Evolutionary conservation across 2,329 filamentous ascomycete species (phyloP).

Genomic region (Trichoderma sp.): DNA sequence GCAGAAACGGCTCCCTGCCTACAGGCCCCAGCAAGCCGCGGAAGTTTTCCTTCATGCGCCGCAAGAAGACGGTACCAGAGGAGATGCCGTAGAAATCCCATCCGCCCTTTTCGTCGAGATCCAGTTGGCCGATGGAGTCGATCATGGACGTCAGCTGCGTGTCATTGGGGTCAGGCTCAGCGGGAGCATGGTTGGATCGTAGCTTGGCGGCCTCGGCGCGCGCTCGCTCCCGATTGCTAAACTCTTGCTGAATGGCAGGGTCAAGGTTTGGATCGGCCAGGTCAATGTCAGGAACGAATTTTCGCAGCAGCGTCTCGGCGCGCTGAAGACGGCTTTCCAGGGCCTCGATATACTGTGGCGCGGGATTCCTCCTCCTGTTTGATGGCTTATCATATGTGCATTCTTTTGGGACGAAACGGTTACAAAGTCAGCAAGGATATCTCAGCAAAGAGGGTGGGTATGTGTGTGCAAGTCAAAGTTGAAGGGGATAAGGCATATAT

Average conservation of each 20-base stretch:
- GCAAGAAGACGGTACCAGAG: conserved; percentile 86
- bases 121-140: conserved; percentile 85
- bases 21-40: conserved; percentile 72
- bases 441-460: not conserved
- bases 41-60: conserved; percentile 85
- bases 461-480: not conserved
- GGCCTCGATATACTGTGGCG: conserved; percentile 90
- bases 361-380: conserved; percentile 85
- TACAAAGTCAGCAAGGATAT: not conserved
- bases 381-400: conserved; percentile 96
- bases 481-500: not conserved
- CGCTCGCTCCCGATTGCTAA: conserved; percentile 58
- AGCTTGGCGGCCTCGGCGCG: conserved; percentile 50
- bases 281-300: conserved; percentile 82
- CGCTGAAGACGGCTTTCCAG: conserved; percentile 82
- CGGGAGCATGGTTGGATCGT: conserved; percentile 41
- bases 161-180: conserved; percentile 58
- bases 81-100: conserved; percentile 97
- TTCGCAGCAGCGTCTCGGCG: conserved; percentile 77
- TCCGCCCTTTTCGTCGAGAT: conserved; percentile 86
- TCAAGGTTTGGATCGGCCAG: conserved; percentile 85
- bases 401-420: conserved; percentile 55
- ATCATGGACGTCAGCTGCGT: conserved; percentile 91
- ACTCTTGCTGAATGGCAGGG: conserved; percentile 72
- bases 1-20: conserved; percentile 62